Percentiles rank a stretch among this genome's conserved stretches.
phyloP scores from a whole-genome alignment of 441 rosid genomes.

The Mallotus repandus region DNA sequence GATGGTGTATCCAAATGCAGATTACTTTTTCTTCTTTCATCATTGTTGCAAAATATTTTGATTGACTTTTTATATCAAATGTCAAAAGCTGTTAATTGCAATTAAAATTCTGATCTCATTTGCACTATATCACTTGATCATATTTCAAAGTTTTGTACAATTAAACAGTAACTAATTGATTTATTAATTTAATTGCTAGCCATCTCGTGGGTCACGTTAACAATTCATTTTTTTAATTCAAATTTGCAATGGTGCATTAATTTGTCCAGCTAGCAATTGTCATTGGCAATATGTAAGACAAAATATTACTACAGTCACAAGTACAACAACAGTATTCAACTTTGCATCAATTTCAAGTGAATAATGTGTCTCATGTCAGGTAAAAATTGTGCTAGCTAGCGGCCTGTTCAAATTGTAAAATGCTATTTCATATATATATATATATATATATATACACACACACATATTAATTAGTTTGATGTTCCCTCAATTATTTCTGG shows the following conservation, averaged over 20 bases:
- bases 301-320: not conserved
- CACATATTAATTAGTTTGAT: no score
- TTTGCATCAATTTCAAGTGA: conserved; percentile 1
- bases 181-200: no score
- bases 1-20: not conserved
- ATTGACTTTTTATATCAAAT: not conserved
- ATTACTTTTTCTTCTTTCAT: not conserved
- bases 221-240: no score
- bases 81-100: not conserved
- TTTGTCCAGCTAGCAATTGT: conserved; percentile 9
- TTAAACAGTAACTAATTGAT: no score
- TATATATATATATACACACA: no score
- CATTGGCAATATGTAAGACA: conserved; percentile 2
- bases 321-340: conserved; percentile 6
- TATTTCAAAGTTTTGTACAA: not conserved
- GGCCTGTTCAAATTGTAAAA: no score
- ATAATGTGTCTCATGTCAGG: not conserved
- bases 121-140: not conserved
- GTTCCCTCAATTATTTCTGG: no score
- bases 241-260: not conserved
- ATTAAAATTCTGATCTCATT: not conserved
- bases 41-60: not conserved
- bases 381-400: not conserved
- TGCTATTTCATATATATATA: no score
- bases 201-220: no score